Base-by-base conservation (phyloP, 2,329 filamentous ascomycete species). In the Plenodomus biglobosus region DNA sequence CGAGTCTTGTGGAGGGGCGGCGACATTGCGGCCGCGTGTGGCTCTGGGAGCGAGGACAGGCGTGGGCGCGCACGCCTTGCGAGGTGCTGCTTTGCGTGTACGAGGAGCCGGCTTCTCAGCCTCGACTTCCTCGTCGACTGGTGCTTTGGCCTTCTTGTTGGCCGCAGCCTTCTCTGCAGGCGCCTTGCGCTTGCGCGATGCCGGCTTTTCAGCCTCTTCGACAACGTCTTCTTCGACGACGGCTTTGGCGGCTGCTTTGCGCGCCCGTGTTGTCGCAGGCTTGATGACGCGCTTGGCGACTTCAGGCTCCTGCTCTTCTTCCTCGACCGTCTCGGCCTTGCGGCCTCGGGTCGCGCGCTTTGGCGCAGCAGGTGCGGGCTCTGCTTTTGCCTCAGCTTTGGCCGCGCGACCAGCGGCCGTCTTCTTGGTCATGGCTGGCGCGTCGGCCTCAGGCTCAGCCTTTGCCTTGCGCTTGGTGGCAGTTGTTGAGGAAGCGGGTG, bases 311-410 rank as follows among this genome's bases (percentile, higher is more conserved):
- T 46, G 42, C 49, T 61, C 54, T 20, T 64, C 53, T 20, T 44
- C 18, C 10, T 16, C 34, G 35, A 44, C 48, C 13, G 53, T 41
- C 32, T 48, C 51, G 30, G 43, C 50, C 39, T 65, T 65, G 50
- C 61, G 60, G 24, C 53, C 55, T 24, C 64, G 63, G 18, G 57
- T 62, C 16, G 64, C 57, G 18, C 59, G 50, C 52, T 61, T 65
- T 10, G 63, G 50, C 24, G 55, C 54, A 40, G 52, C 57, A 43
- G 56, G 44, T 19, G 51, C 52, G 7, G 55, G 47, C 41, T 55
- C 52, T 42, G 47, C 51, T 44, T 48, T 44, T 38, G 51, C 55
- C 42, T 59, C 59, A 30, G 44, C 46, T 32, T 61, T 65, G 42
- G 53, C 51, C 20, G 54, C 49, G 46, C 63, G 63, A n/a, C n/a